Evolutionary conservation across 768 basidiomycete species (phyloP).

Genomic region (Mycena indigotica): DNA sequence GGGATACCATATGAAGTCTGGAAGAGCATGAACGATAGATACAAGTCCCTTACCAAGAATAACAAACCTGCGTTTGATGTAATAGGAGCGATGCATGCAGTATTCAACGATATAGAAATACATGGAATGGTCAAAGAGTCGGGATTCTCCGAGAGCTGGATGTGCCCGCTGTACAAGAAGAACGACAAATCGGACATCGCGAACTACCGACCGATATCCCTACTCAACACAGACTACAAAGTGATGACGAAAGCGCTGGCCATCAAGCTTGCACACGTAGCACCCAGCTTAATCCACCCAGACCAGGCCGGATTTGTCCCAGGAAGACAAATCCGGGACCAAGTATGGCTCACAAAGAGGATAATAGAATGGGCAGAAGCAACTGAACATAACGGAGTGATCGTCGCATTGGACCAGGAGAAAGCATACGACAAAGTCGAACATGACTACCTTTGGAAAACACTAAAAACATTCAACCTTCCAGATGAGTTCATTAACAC

Average conservation of each 20-base stretch:
- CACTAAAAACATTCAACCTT: not conserved
- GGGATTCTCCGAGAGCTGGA: no score
- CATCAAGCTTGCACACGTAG: no score
- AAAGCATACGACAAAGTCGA: no score
- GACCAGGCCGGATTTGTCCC: slow-evolving; percentile 26
- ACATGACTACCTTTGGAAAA: slow-evolving; percentile 11
- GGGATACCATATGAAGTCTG: slow-evolving; percentile 21
- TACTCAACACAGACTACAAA: no score
- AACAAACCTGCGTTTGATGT: no score
- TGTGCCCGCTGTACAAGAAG: no score
- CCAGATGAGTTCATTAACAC: slow-evolving; percentile 19
- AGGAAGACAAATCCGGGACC: slow-evolving; percentile 24
- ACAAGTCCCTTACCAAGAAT: not conserved
- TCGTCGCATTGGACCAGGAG: no score
- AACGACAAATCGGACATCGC: no score
- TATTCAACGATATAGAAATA: slow-evolving; percentile 19
- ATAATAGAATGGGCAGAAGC: not conserved
- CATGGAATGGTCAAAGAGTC: slow-evolving; percentile 8
- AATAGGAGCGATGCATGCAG: no score
- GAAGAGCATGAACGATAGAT: slow-evolving; percentile 2
- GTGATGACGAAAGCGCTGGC: not conserved
- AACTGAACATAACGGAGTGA: slow-evolving; percentile 14
- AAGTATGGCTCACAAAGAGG: no score
- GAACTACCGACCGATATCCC: no score
- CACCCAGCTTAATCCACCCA: not conserved